Evolutionary conservation across 441 rosid species (phyloP), one percentile per base, ranked within the genome.

Genomic region (Bruguiera hainesii): DNA sequence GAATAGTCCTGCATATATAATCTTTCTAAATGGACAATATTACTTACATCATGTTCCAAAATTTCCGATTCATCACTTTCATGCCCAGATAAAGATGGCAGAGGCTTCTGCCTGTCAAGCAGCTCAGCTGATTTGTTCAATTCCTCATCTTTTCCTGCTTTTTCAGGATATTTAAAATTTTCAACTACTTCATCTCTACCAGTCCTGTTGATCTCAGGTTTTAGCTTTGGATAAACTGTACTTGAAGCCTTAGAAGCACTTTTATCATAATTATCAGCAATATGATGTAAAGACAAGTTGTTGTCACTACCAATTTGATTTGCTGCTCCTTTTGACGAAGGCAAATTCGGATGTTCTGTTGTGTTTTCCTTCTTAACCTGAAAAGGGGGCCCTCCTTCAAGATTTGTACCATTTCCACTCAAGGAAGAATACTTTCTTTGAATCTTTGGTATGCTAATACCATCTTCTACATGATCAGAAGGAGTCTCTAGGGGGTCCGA

Each of bases 21-120:
- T 53, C 62, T 59, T 66, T 62, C 42, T 55, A 30, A 21, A 23
- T 25, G 56, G 29, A 70, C 56, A 57, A 68, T n/a, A 75, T 68
- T 56, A 85, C 98, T 89, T 67, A 96, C 99, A 86, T 96, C 99
- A 69, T 88, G 96, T 79, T 93, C 98, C 74, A 88, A 71, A 64
- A 84, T 78, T 76, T 89, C 97, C 35, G 93, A 89, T 66, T 82
- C 99, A 35, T 83, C 91, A 63, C 87, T 82, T 66, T 89, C 97
- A 73, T 93, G 83, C 53, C 76, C 88, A 57, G 87, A 83, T 73
- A 65, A 71, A 74, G 80, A 81, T 73, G 75, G 80, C 35, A 64
- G 71, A 52, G 79, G 78, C 61, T 79, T 90, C 66, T 63, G 83
- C 56, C 74, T 46, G 35, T 74, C 80, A 72, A 81, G 72, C 52